Evolutionary conservation across 2,329 filamentous ascomycete genomes (phyloP).

Genomic region (Alternaria panax): DNA sequence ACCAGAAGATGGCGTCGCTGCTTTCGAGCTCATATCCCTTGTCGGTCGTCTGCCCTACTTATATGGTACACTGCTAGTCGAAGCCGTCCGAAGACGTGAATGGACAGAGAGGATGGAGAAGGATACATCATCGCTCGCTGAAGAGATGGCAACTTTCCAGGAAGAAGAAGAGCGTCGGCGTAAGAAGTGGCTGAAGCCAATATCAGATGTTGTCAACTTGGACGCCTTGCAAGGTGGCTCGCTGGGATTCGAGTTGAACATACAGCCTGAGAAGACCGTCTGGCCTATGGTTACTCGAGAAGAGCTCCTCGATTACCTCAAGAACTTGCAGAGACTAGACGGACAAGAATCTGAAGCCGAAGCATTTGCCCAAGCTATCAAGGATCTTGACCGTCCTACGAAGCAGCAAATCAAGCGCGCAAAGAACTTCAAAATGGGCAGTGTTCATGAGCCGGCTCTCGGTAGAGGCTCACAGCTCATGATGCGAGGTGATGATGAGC

Average conservation of each 20-base stretch:
- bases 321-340: conserved; percentile 69
- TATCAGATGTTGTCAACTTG: conserved; percentile 75
- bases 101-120: conserved; percentile 89
- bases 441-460: conserved; percentile 86
- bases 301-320: conserved; percentile 78
- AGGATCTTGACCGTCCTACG: conserved; percentile 81
- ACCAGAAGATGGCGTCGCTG: conserved; percentile 76
- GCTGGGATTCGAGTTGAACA: conserved; percentile 82
- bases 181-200: conserved; percentile 87
- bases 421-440: conserved; percentile 96
- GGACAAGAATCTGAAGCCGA: conserved; percentile 71
- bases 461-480: conserved; percentile 81
- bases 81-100: conserved; percentile 84
- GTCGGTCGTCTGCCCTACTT: conserved; percentile 85
- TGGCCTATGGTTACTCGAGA: conserved; percentile 82
- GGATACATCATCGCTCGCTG: conserved; percentile 85
- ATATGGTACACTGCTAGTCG: conserved; percentile 87
- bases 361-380: conserved; percentile 77
- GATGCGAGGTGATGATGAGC: conserved; percentile 85
- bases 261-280: conserved; percentile 77
- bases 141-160: conserved; percentile 90
- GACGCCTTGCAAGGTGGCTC: conserved; percentile 73
- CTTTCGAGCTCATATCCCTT: conserved; percentile 80
- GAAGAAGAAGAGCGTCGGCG: conserved; percentile 91
- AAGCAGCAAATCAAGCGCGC: conserved; percentile 86